phyloP scores from a whole-genome alignment of 2,329 filamentous ascomycete genomes.

The Cercospora zeae-maydis region DNA sequence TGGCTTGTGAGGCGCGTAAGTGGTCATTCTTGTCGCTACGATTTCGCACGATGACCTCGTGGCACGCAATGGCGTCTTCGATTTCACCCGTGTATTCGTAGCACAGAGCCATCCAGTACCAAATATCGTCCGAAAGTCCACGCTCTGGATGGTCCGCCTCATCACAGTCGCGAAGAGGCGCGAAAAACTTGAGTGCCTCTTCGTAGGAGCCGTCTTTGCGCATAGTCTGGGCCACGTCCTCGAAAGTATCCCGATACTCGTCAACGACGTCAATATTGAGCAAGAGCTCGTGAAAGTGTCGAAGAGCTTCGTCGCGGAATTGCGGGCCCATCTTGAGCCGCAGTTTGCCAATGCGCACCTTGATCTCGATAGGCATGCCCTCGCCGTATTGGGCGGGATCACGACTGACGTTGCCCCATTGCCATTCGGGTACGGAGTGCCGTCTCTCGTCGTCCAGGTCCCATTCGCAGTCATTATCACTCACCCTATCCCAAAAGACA shows the following conservation, averaged over 20 bases:
- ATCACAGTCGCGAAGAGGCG: conserved; percentile 42
- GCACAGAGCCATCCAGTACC: conserved; percentile 60
- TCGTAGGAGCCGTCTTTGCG: conserved; percentile 49
- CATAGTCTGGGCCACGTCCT: conserved; percentile 63
- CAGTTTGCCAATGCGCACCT: conserved; percentile 78
- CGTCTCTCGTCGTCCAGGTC: conserved; percentile 72
- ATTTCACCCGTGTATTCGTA: conserved; percentile 62
- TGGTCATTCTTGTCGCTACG: conserved; percentile 18
- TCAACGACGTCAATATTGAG: conserved; percentile 61
- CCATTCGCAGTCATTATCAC: conserved; percentile 83
- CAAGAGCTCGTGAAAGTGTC: conserved; percentile 56
- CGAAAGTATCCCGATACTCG: conserved; percentile 75
- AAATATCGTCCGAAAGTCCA: conserved; percentile 47
- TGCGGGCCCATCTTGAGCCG: conserved; percentile 67
- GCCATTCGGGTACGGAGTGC: conserved; percentile 58
- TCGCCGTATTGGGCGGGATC: conserved; percentile 64
- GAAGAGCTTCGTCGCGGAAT: conserved; percentile 61
- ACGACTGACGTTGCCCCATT: conserved; percentile 42
- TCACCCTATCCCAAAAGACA: conserved; percentile 66
- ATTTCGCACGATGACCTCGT: conserved; percentile 61
- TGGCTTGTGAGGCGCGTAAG: conserved; percentile 14
- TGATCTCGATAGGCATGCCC: conserved; percentile 74
- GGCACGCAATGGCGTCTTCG: conserved; percentile 71
- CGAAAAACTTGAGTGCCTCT: conserved; percentile 58
- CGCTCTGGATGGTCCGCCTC: conserved; percentile 37